Base-by-base conservation (phyloP, 176 grass and related monocot genomes). In the Alloteropsis semialata region DNA sequence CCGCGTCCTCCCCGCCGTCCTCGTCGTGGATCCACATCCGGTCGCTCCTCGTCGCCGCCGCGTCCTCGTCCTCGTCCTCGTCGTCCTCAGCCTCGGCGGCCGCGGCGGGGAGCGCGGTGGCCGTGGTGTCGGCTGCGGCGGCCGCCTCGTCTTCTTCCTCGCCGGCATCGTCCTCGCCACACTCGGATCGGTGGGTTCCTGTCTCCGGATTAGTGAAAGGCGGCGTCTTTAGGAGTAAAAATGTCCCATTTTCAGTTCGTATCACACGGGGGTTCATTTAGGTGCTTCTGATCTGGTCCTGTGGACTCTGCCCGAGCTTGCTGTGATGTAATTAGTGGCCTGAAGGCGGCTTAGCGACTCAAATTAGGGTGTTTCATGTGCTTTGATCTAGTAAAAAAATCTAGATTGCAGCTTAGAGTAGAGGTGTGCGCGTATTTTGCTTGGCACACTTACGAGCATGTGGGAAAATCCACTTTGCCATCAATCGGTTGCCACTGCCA, bases 21-120 rank as follows among this genome's bases (percentile, higher is more conserved):
- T 98, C 92, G 2, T 94, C 96, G 61, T 93, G 96, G 96, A 91
- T 91, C 87, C 92, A 98, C 81, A 80, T 98, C 86, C 87, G 96
- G 63, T 98, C 92, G 39, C 89, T 98, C 72, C 89, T 98, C 75
- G 72, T 88, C 73, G 88, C 94, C 34, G 88, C 89, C 74, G 89
- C 93, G 66, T 88, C 90, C 6, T 91, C 89, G 14, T 87, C 79
- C 1, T 81, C 88, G 0, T 72, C 88, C 0, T 28, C 74, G 4
- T 78, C 88, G 18, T 78, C 84, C 3, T 37, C 55, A 0, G 44
- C 78, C 1, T 41, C 82, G 5, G 8, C 63, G 22, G 46, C 81
- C 0, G 78, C 72, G 24, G 84, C 74, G 28, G 88, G 84, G 48
- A 83, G 18, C 84, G 65, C 88, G 57, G 29, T 78, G 58, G 79